Evolutionary conservation across 768 basidiomycete genomes (phyloP).

Genomic region (Phaeotremella skinneri): DNA sequence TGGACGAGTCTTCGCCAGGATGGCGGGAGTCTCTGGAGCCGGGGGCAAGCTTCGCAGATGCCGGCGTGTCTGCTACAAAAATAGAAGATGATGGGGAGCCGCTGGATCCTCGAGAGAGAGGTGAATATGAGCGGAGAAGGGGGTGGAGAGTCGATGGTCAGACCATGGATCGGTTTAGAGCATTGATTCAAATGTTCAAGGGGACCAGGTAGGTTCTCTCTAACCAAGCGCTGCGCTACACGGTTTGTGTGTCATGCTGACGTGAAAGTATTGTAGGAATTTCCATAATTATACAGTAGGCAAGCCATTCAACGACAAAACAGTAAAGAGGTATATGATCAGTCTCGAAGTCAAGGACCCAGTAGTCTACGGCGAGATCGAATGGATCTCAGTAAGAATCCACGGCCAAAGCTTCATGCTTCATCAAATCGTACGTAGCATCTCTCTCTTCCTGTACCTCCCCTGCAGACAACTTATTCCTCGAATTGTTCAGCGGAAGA

Average conservation of each 20-base stretch:
- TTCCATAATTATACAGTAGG: conserved; percentile 97
- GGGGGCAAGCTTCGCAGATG: conserved; percentile 56
- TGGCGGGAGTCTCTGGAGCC: conserved; percentile 58
- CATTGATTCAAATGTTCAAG: conserved; percentile 64
- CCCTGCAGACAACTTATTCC: conserved; percentile 1
- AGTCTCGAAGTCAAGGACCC: conserved; percentile 81
- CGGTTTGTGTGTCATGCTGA: too few relatives aligned
- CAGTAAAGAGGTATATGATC: conserved; percentile 83
- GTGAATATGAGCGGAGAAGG: conserved; percentile 46
- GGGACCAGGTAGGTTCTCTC: conserved; percentile 65
- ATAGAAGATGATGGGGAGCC: conserved; percentile 55
- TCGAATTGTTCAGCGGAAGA: conserved; percentile 72
- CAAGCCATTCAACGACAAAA: conserved; percentile 76
- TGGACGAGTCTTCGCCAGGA: conserved; percentile 59
- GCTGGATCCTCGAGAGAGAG: conserved; percentile 23
- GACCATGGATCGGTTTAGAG: conserved; percentile 61
- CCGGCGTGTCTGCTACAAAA: conserved; percentile 13
- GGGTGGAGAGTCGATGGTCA: conserved; percentile 64
- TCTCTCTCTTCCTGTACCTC: conserved; percentile 12
- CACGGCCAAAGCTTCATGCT: conserved; percentile 99
- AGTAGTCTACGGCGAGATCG: conserved; percentile 81
- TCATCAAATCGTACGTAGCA: conserved; percentile 71
- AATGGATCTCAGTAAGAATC: conserved; percentile 90
- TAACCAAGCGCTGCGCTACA: too few relatives aligned
- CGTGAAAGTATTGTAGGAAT: too few relatives aligned